Conservation (phyloP, 306 rosid species). For the Fragaria ananassa region DNA sequence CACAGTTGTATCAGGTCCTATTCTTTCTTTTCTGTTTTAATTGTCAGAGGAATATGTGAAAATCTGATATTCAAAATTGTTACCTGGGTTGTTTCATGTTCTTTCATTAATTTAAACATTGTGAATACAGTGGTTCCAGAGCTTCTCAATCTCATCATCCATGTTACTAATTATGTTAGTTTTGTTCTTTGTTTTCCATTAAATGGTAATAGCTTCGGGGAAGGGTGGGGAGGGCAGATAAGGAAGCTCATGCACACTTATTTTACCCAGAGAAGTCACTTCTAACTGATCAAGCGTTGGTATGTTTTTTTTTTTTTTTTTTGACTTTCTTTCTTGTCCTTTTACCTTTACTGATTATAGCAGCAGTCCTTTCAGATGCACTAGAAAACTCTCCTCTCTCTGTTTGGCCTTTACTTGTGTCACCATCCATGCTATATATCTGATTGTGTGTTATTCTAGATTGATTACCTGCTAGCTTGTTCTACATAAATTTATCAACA, state of each 20-base stretch:
- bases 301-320: slow-evolving; percentile 26
- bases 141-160: background rate
- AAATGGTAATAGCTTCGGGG: slow-evolving; percentile 76
- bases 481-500: slow-evolving; percentile 10
- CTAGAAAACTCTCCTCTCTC: background rate
- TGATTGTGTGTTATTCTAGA: background rate
- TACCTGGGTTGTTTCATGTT: background rate
- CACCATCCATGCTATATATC: background rate
- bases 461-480: background rate
- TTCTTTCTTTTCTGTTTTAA: slow-evolving; percentile 29
- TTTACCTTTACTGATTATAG: background rate
- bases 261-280: slow-evolving; percentile 78
- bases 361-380: slow-evolving; percentile 11
- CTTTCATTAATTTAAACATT: slow-evolving; percentile 2
- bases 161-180: slow-evolving; percentile 2
- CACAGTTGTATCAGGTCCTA: slow-evolving; percentile 89
- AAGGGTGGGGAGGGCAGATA: slow-evolving; percentile 96
- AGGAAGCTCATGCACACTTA: slow-evolving; percentile 91
- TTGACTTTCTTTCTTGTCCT: slow-evolving; percentile 10
- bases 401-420: background rate
- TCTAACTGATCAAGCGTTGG: slow-evolving; percentile 78
- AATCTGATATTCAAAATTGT: background rate
- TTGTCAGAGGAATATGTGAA: background rate
- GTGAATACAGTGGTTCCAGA: background rate
- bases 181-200: slow-evolving; percentile 9